These are phyloP conservation scores for Microthlaspi erraticum DNA, from an alignment of 345 rosid genomes.

Conservation along the genomic window DNA sequence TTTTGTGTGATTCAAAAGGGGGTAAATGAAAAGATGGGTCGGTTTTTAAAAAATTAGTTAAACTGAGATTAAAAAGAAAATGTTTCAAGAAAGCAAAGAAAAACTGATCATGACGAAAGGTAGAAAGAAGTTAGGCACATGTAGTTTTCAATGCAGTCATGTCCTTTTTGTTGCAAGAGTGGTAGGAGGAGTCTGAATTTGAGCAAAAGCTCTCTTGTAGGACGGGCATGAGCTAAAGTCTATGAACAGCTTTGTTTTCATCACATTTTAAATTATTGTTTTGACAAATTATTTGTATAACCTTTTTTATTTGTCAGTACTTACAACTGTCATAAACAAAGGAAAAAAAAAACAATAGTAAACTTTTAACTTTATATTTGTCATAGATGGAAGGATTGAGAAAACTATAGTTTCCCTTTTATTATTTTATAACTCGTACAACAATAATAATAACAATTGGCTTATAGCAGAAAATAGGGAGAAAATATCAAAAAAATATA, in stretches of 20 bases:
- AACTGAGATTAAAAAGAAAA: neutral
- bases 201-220: neutral
- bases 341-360: neutral
- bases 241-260: too few species aligned
- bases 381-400: neutral
- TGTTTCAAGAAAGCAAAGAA: neutral
- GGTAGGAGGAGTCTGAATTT: neutral
- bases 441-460: neutral
- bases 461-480: neutral
- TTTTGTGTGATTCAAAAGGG: neutral
- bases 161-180: neutral
- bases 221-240: neutral
- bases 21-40: neutral
- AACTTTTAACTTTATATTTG: neutral
- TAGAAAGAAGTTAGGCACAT: constrained; percentile 21
- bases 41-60: neutral
- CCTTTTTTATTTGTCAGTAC: neutral
- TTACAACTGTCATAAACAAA: neutral
- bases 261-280: neutral
- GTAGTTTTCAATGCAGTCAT: constrained; percentile 14
- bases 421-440: neutral
- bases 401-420: neutral
- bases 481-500: neutral
- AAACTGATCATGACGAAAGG: neutral
- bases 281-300: neutral